phyloP scores from a whole-genome alignment of 768 basidiomycete genomes.

The Lactifluus pinguis region DNA sequence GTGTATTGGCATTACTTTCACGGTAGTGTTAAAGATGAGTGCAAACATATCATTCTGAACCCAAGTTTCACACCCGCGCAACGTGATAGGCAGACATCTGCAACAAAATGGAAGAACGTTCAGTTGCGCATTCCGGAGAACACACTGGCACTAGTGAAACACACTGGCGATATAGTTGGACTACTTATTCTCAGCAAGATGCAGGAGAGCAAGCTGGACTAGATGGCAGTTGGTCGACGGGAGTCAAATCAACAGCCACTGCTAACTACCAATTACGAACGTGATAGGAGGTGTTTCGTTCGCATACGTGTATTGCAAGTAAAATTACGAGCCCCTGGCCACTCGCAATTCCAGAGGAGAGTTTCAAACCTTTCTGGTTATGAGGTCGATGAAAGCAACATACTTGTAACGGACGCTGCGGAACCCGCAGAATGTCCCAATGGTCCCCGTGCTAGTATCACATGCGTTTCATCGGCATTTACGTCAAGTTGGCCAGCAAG shows the following conservation, averaged over 20 bases:
- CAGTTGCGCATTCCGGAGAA: too few species aligned
- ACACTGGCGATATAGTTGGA: not conserved
- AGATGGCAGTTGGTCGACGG: not conserved
- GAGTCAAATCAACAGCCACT: not conserved
- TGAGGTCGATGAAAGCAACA: not conserved
- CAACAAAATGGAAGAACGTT: not conserved
- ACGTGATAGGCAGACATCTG: not conserved
- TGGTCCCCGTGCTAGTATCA: not conserved
- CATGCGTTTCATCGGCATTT: not conserved
- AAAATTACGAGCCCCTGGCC: not conserved
- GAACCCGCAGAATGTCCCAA: not conserved
- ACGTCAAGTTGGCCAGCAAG: not conserved
- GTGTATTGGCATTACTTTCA: not conserved
- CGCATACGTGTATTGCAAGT: not conserved
- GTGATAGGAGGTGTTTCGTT: not conserved
- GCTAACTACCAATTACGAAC: not conserved
- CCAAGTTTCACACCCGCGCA: not conserved
- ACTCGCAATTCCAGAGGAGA: not conserved
- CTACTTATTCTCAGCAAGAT: not conserved
- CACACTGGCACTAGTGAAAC: too few species aligned
- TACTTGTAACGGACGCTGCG: not conserved
- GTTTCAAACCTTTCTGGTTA: not conserved
- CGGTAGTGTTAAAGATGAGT: not conserved
- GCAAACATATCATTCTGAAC: not conserved
- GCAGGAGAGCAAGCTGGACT: not conserved